Evolutionary conservation across 345 rosid species (phyloP).

Genomic region (Pistacia atlantica): DNA sequence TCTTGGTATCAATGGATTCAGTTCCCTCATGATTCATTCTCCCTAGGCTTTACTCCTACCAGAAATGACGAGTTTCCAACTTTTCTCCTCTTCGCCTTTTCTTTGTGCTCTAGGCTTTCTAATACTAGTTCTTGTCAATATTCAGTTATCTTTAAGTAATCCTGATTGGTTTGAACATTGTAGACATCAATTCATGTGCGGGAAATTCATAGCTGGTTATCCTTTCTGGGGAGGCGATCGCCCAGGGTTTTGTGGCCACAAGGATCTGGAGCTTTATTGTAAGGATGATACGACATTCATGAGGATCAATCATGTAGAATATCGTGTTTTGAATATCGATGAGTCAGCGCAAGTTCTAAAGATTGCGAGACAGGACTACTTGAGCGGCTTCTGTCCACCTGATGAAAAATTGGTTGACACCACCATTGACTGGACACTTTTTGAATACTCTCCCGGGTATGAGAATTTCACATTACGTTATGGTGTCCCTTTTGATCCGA

Average conservation of each 20-base stretch:
- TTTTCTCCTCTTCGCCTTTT: not conserved
- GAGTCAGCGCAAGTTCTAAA: not conserved
- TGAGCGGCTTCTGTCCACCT: constrained; percentile 14
- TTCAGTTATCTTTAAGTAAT: constrained; percentile 10
- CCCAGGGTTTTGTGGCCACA: constrained; percentile 33
- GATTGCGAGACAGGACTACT: constrained; percentile 28
- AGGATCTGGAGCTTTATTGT: constrained; percentile 34
- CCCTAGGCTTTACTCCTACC: not conserved
- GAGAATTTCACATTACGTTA: constrained; percentile 26
- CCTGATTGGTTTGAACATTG: not conserved
- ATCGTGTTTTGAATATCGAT: constrained; percentile 29
- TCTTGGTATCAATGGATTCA: not conserved
- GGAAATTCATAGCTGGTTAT: constrained; percentile 23
- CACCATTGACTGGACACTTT: constrained; percentile 12
- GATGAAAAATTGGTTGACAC: constrained; percentile 5
- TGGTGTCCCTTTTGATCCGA: not conserved
- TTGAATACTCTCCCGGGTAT: constrained; percentile 1
- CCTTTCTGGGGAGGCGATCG: constrained; percentile 46
- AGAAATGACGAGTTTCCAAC: not conserved
- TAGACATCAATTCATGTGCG: constrained; percentile 28
- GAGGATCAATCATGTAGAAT: constrained; percentile 10
- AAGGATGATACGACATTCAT: not conserved
- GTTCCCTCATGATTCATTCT: not conserved
- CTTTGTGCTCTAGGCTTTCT: not conserved
- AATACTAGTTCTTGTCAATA: not conserved